Evolutionary conservation across 306 rosid species (phyloP), one percentile per base, ranked within the genome.

Genomic region (Pachyrhizus erosus): DNA sequence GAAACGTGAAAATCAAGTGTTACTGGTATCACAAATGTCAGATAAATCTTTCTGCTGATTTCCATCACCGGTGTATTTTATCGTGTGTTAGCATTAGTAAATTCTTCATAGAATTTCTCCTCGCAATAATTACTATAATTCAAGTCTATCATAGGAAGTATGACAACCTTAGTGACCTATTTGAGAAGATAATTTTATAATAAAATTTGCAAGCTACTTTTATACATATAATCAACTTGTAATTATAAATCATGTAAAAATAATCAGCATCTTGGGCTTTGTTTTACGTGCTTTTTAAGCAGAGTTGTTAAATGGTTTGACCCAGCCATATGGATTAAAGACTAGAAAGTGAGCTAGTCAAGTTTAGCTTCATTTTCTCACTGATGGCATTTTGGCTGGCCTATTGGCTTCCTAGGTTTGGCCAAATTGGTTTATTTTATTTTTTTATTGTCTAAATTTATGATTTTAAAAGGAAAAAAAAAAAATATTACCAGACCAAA

Each of bases 21-120:
- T 80, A 87, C 13, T 61, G 79, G 52, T 26, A 45, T 39, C 6
- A n/a, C 39, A 71, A 65, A 76, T 71, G 21, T 65, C 69, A 55
- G 75, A 55, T 49, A 43, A 26, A 45, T 64, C 76, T 27, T 55
- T 75, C 24, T 76, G 57, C 49, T 70, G 9, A 72, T 46, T 33
- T 54, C 31, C 69, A 45, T 7, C 68, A n/a, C 37, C 14, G 13
- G 31, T 71, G 73, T 82, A 82, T 73, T 46, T 54, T 21, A 33
- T 61, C 42, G 9, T 24, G 23, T 27, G 12, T 51, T 21, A 9
- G 42, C 33, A 57, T 64, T 4, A 66, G 74, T 40, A 82, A 78
- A 49, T 27, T 66, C 81, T 72, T 72, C 51, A 54, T 27, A 64
- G 64, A 40, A 31, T 57, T 39, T 81, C 3, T 46, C 70, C 13